Evolutionary conservation across 2,329 filamentous ascomycete genomes (phyloP), one percentile per base, ranked within the genome.

Genomic region (Cordyceps cicadae): DNA sequence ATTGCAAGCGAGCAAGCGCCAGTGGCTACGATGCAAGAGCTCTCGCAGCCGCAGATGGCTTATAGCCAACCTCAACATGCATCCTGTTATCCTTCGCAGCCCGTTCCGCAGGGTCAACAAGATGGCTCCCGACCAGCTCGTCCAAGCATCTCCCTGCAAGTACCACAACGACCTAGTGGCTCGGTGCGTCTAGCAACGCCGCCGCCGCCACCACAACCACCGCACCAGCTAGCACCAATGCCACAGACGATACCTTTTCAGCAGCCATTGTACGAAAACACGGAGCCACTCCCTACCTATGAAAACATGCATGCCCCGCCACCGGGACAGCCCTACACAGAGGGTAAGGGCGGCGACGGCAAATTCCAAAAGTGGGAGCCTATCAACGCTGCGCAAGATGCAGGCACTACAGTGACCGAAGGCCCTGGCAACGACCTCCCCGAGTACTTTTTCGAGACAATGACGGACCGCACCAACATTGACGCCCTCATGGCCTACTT

Each of bases 121-220:
- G 58, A 54, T 32, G 43, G 58, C 15, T 29, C 50, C 37, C 59
- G 74, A 45, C 70, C 72, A 48, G 63, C 67, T 14, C 68, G 74
- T 17, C 75, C 75, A 4, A 75, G 67, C 62, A 76, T 76, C 62
- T 75, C 75, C 39, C 66, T 77, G 5, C 74, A 75, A 43, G 74
- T 76, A 3, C 75, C 75, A 0, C 79, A 85, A 64, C 79, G 86
- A 62, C 75, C 79, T 19, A 78, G 84, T 1, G 84, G 84, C 0
- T 78, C 81, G 3, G 83, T 88, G 0, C 77, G 84, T 61, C 75
- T 88, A 15, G 85, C 86, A 26, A 88, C 86, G 9, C 81, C 81
- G 39, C 79, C 79, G 8, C 73, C 75, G 1, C 81, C 86, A 9
- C 81, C 81, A 39, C 79, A 78, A 8, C 73, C 75, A 1, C 15